Percentiles rank a stretch among this genome's conserved stretches.
These are phyloP conservation scores for Paecilomyces formosus DNA, from an alignment of 2,329 filamentous ascomycete genomes.

Conservation along the genomic window DNA sequence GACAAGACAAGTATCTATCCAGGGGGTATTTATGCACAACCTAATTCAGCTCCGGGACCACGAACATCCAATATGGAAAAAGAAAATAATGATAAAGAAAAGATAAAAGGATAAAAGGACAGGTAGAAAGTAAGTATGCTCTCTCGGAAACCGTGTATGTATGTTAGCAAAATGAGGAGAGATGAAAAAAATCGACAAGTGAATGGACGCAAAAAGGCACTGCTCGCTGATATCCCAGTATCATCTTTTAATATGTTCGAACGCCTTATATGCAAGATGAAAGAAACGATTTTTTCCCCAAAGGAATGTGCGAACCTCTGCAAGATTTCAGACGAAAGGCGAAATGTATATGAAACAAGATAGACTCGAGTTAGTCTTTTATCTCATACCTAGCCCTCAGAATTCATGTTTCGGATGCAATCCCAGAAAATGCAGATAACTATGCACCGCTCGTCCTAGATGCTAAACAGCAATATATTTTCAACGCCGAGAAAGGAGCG, in stretches of 20 bases:
- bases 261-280: not conserved
- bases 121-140: not conserved
- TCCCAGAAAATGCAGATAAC: not conserved
- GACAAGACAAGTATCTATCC: not conserved
- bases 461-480: not conserved
- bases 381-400: not conserved
- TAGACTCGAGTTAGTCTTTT: not conserved
- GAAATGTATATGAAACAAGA: not conserved
- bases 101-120: not conserved
- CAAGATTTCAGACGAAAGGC: not conserved
- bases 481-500: not conserved
- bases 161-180: not conserved
- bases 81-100: not conserved
- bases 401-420: not conserved
- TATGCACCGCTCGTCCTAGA: not conserved
- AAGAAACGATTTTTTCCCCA: not conserved
- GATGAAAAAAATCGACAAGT: not conserved
- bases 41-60: not conserved
- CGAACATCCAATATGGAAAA: not conserved
- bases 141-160: not conserved
- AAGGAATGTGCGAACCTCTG: not conserved
- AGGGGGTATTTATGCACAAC: not conserved
- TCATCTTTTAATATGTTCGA: not conserved
- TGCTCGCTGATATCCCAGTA: not conserved
- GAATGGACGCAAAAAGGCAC: not conserved